Evolutionary conservation across 2,329 filamentous ascomycete species (phyloP).

Genomic region (Fusarium algeriense): DNA sequence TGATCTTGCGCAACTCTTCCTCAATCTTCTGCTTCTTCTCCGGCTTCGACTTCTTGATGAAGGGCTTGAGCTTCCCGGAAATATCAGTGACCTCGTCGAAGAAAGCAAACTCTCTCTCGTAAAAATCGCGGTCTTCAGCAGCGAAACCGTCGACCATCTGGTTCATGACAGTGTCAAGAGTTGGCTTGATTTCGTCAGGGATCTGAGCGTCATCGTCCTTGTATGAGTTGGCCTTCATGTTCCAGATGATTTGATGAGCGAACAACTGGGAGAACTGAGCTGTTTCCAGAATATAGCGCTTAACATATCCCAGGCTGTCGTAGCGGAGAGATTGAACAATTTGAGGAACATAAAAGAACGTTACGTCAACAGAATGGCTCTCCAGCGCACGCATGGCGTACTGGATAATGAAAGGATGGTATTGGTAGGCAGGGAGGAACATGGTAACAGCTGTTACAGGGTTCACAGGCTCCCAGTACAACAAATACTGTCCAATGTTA

Average conservation of each 20-base stretch:
- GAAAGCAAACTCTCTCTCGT: constrained; percentile 95
- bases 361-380: constrained; percentile 94
- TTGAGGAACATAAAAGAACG: constrained; percentile 99
- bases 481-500: constrained; percentile 72
- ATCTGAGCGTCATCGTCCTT: constrained; percentile 95
- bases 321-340: constrained; percentile 96
- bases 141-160: constrained; percentile 88
- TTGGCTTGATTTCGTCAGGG: constrained; percentile 93
- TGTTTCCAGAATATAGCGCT: constrained; percentile 96
- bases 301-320: constrained; percentile 92
- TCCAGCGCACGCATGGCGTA: constrained; percentile 97
- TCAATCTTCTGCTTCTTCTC: constrained; percentile 99
- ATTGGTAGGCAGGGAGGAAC: constrained; percentile 90
- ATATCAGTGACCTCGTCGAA: constrained; percentile 97
- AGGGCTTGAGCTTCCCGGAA: constrained; percentile 94
- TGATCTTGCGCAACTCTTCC: constrained; percentile 96
- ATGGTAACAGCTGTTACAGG: constrained; percentile 93
- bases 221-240: constrained; percentile 99
- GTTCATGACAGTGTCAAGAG: constrained; percentile 88
- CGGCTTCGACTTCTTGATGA: constrained; percentile 90
- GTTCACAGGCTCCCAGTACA: constrained; percentile 94
- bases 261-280: constrained; percentile 98
- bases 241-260: constrained; percentile 99
- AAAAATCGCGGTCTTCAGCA: constrained; percentile 82
- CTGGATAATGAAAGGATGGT: constrained; percentile 93